A percentile compares a stretch with the other conserved stretches of the same genome.
Conservation (phyloP, 2,329 filamentous ascomycete genomes). For the Zalaria sp. region DNA sequence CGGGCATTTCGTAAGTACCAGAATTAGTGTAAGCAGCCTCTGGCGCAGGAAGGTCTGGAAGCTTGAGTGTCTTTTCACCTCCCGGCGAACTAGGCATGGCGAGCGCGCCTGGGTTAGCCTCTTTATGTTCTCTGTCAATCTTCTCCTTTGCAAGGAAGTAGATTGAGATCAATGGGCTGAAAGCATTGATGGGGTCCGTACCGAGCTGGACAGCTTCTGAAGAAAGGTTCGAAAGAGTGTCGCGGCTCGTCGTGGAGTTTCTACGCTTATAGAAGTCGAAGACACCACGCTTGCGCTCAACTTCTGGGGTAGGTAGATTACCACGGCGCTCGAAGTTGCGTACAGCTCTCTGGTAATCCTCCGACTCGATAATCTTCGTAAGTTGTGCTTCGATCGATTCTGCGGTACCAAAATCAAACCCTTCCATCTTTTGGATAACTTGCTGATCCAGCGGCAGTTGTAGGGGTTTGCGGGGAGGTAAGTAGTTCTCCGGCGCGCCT, state of each 20-base stretch:
- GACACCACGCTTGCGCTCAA: slow-evolving; percentile 79
- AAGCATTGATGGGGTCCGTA: slow-evolving; percentile 82
- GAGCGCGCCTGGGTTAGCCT: slow-evolving; percentile 44
- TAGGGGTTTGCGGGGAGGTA: slow-evolving; percentile 74
- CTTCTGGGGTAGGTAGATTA: slow-evolving; percentile 41
- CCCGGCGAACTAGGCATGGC: slow-evolving; percentile 42
- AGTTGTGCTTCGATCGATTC: slow-evolving; percentile 74
- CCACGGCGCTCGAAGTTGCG: slow-evolving; percentile 54
- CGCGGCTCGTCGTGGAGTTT: slow-evolving; percentile 77
- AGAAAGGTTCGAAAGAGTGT: slow-evolving; percentile 73
- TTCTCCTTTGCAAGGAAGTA: slow-evolving; percentile 97
- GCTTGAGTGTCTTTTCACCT: slow-evolving; percentile 38
- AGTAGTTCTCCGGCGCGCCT: slow-evolving; percentile 73
- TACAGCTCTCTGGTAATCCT: slow-evolving; percentile 84
- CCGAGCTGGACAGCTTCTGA: slow-evolving; percentile 72
- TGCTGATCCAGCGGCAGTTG: slow-evolving; percentile 68
- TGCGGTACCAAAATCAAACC: slow-evolving; percentile 87
- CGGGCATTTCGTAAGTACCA: slow-evolving; percentile 72
- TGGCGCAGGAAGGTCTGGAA: slow-evolving; percentile 67
- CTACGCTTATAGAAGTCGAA: slow-evolving; percentile 96
- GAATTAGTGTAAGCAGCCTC: slow-evolving; percentile 82
- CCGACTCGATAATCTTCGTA: slow-evolving; percentile 75
- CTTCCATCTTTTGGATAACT: slow-evolving; percentile 86
- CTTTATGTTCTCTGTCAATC: slow-evolving; percentile 58
- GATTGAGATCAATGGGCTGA: slow-evolving; percentile 78